Evolutionary conservation across 495 filamentous ascomycete genomes (phyloP).

Genomic region (Aspergillus steynii): DNA sequence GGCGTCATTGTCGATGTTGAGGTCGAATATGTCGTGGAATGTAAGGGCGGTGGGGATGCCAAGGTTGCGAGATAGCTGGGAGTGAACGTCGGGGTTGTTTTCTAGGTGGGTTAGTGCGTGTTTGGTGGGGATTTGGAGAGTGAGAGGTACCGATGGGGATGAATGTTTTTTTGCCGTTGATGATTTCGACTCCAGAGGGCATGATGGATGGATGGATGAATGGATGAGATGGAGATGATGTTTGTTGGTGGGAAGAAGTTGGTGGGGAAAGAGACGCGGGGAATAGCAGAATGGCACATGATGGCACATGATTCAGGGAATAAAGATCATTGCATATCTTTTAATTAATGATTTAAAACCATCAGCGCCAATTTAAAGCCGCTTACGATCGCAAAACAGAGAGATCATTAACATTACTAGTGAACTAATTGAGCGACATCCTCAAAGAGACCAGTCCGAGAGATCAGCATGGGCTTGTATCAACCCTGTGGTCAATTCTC

Average conservation of each 20-base stretch:
- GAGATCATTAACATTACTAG: no score
- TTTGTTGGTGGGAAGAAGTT: not conserved
- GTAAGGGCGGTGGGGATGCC: conserved; percentile 49
- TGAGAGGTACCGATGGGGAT: conserved; percentile 38
- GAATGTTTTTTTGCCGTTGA: conserved; percentile 38
- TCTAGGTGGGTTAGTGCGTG: conserved; percentile 37
- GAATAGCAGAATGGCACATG: not conserved
- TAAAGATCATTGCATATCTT: no score
- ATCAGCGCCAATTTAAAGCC: no score
- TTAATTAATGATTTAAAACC: no score
- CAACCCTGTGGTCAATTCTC: no score
- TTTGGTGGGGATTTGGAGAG: not conserved
- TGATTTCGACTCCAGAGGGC: conserved; percentile 42
- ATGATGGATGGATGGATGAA: conserved; percentile 29
- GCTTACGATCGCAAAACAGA: no score
- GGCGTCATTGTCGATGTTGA: conserved; percentile 54
- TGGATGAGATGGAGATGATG: not conserved
- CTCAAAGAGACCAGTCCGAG: no score
- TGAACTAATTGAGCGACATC: no score
- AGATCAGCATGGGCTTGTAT: no score
- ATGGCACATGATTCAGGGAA: not conserved
- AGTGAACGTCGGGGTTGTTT: conserved; percentile 64
- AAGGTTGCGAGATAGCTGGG: conserved; percentile 53
- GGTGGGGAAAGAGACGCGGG: not conserved
- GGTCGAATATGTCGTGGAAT: conserved; percentile 61